These are phyloP conservation scores for Botryotinia calthae DNA, from an alignment of 2,329 filamentous ascomycete species.

Conservation along the genomic window DNA sequence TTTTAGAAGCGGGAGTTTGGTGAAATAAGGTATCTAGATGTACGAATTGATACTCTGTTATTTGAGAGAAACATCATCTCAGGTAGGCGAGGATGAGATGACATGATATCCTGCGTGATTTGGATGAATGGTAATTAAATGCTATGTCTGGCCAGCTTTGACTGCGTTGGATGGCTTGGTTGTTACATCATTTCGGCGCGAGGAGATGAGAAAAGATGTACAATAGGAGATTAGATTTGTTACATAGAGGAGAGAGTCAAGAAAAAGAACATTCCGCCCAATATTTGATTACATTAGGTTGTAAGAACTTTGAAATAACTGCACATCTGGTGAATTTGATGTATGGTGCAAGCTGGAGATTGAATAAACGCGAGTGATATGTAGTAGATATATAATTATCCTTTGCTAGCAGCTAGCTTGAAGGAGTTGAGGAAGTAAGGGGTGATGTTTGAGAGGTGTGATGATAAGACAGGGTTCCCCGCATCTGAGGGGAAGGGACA, in stretches of 20 bases:
- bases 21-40: background rate
- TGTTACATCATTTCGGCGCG: background rate
- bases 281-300: background rate
- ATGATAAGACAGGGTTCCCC: background rate
- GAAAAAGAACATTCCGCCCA: background rate
- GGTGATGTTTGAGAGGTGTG: background rate
- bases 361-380: background rate
- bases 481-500: background rate
- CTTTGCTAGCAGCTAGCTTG: background rate
- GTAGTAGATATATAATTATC: background rate
- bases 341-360: background rate
- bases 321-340: background rate
- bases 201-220: background rate
- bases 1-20: constrained; percentile 7
- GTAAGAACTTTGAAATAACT: background rate
- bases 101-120: background rate
- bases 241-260: background rate
- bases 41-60: background rate
- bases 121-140: background rate
- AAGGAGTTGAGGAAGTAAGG: background rate
- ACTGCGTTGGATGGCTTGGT: background rate
- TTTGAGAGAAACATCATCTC: background rate
- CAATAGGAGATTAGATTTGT: background rate
- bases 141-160: background rate
- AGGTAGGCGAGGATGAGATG: background rate